These are phyloP conservation scores for Akanthomyces dipterigenus DNA, from an alignment of 2,329 filamentous ascomycete genomes.

Conservation along the genomic window DNA sequence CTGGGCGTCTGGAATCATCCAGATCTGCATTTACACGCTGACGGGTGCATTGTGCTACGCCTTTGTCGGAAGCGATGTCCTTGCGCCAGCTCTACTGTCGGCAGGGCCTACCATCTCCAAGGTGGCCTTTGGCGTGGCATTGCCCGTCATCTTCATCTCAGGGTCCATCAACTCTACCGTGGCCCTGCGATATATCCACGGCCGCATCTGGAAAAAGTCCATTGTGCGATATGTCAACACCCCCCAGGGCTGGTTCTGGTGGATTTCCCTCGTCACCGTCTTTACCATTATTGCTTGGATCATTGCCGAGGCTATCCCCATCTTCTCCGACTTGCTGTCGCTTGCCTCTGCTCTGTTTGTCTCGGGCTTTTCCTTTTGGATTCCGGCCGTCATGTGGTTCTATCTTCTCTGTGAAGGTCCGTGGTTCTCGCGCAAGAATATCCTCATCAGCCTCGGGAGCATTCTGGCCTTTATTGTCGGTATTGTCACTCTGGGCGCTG, in stretches of 20 bases:
- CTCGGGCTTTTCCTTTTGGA: conserved; percentile 31
- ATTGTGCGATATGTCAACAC: conserved; percentile 34
- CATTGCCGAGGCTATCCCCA: conserved; percentile 63
- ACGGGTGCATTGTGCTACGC: conserved; percentile 60
- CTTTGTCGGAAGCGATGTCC: conserved; percentile 52
- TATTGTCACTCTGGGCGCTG: conserved; percentile 21
- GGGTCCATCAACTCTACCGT: conserved; percentile 53
- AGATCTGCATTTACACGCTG: conserved; percentile 55
- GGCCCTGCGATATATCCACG: conserved; percentile 31
- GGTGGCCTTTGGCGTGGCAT: conserved; percentile 57
- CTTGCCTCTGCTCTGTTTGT: conserved; percentile 41
- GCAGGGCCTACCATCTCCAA: conserved; percentile 49
- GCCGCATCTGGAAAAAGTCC: conserved; percentile 27
- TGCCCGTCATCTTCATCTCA: conserved; percentile 61
- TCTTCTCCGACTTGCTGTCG: conserved; percentile 58
- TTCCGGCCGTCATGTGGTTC: conserved; percentile 33
- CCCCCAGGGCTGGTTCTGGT: conserved; percentile 35
- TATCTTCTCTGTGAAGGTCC: conserved; percentile 24
- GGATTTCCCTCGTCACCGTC: conserved; percentile 49
- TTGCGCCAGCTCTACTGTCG: conserved; percentile 57
- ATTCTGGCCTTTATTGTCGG: conserved; percentile 23
- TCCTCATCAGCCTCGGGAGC: conserved; percentile 19
- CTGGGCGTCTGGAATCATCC: conserved; percentile 47
- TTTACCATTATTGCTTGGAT: conserved; percentile 60
- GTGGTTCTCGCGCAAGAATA: conserved; percentile 21